phyloP scores from a whole-genome alignment of 176 grass and related monocot species.

The Microstegium vimineum region DNA sequence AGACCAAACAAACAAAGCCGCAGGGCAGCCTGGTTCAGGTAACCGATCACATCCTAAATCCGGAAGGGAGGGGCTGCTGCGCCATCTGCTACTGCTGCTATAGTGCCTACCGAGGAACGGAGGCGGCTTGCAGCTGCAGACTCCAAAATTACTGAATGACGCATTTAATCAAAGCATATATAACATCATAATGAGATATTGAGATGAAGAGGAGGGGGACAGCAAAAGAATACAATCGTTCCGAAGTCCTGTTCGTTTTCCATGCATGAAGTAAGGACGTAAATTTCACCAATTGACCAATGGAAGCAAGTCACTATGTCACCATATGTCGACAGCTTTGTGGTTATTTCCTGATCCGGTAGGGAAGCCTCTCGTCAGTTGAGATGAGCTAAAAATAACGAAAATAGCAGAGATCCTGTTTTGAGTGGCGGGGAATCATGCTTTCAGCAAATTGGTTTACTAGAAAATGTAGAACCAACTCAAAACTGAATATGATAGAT shows the following conservation, averaged over 20 bases:
- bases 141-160: no score
- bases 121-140: no score
- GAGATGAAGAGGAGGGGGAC: background rate
- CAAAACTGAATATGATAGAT: background rate
- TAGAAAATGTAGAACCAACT: background rate
- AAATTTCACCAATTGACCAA: background rate
- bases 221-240: background rate
- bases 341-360: background rate
- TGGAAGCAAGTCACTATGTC: background rate
- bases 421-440: background rate
- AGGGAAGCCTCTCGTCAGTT: no score
- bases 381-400: background rate
- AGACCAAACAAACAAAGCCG: no score
- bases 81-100: no score
- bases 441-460: background rate
- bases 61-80: no score
- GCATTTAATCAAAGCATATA: background rate
- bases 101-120: no score
- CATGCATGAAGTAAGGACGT: background rate
- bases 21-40: no score
- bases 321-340: background rate
- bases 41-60: no score
- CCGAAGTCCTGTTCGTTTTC: background rate
- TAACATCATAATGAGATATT: background rate
- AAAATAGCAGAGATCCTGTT: constrained; percentile 2